Conservation (phyloP, 306 rosid species). For the Citrullus amarus region DNA sequence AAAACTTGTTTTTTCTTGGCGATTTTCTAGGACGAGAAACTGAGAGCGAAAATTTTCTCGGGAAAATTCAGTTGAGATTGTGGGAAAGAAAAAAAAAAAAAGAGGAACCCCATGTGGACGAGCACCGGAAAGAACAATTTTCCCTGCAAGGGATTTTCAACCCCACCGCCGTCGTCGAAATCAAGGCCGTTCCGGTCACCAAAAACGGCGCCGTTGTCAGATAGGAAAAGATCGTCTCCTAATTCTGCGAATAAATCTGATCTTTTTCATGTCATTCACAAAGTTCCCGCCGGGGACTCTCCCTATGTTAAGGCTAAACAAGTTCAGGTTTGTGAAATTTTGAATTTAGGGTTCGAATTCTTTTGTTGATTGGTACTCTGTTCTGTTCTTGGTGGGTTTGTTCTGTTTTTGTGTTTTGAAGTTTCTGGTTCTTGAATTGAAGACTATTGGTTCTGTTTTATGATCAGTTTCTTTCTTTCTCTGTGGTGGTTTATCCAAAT, state of each 20-base stretch:
- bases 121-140: constrained; percentile 23
- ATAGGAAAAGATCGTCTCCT: constrained; percentile 40
- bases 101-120: constrained; percentile 21
- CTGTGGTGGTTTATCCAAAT: background rate
- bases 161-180: constrained; percentile 44
- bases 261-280: constrained; percentile 56
- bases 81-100: background rate
- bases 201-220: constrained; percentile 33
- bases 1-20: background rate
- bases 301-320: constrained; percentile 91
- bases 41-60: constrained; percentile 11
- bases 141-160: constrained; percentile 36
- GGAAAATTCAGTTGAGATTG: constrained; percentile 7
- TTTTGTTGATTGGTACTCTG: background rate
- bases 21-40: background rate
- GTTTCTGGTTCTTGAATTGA: background rate
- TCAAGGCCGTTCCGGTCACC: constrained; percentile 19
- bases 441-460: background rate
- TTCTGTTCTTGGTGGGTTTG: background rate
- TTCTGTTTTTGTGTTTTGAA: background rate
- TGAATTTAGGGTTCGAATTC: background rate
- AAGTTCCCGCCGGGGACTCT: constrained; percentile 87
- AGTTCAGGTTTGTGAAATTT: constrained; percentile 53
- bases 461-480: background rate
- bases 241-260: constrained; percentile 24